Evolutionary conservation across 208 protist genomes (phyloP), one percentile per base, ranked within the genome.

Genomic region (Trypanosoma rangeli): DNA sequence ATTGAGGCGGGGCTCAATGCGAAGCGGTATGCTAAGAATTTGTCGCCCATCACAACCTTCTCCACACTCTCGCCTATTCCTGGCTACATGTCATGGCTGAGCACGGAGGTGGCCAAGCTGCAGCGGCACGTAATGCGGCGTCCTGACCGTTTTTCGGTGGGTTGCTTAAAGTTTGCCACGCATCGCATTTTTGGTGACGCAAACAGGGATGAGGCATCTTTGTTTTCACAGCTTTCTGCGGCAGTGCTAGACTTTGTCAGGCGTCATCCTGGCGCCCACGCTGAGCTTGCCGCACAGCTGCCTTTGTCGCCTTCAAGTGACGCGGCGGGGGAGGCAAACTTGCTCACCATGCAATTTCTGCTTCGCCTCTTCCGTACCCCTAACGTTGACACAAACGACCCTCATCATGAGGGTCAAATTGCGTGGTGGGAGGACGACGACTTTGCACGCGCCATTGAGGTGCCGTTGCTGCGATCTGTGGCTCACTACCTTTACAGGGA

Each of bases 51-150:
- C 52, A 68, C 68, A 35, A 82, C 73, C 24, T 96, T 93, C 70
- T 83, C 74, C 64, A 96, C 91, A 10, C 76, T 96, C 33, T 93
- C 86, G 13, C 91, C 91, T 7, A 90, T 96, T 69, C 91, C 91
- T 1, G 80, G 86, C 48, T 96, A 87, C 66, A 76, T 82, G 8
- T 68, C 75, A 37, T 96, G 91, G 91, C 74, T 96, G 48, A 62
- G 74, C 10, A 73, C 53, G 12, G 76, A 90, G 73, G 76, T 82
- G 59, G 79, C 74, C 13, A 82, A 81, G 55, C 58, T 89, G 46
- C 57, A 80, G 15, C 71, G 75, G 28, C 37, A 69, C 22, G 55
- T 73, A 20, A 26, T 64, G 5, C 4, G 9, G 3, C 31, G 50
- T 13, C 53, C n/a, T 33, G 49, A 49, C 31, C 24, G 13, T 15